phyloP scores from a whole-genome alignment of 2,329 filamentous ascomycete genomes.

The Aschersonia sp. region DNA sequence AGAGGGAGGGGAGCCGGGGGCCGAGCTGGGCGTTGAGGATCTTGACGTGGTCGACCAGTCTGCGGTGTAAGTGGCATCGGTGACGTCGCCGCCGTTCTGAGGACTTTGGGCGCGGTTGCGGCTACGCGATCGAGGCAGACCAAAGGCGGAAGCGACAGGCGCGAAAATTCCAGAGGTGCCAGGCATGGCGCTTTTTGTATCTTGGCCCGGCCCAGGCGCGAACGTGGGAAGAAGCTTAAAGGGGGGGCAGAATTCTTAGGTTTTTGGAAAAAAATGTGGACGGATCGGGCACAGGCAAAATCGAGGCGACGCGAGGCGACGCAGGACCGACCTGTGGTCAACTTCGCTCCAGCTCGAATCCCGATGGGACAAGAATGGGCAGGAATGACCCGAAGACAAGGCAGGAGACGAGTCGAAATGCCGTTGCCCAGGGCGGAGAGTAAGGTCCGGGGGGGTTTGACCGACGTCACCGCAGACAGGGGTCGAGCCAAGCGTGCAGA shows the following conservation, averaged over 20 bases:
- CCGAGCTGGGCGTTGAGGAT: constrained; percentile 5
- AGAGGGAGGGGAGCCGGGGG: constrained; percentile 5
- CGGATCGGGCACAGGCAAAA: too few species aligned
- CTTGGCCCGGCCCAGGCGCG: not conserved
- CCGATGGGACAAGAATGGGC: not conserved
- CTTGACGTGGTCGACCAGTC: constrained; percentile 3
- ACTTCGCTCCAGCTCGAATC: too few species aligned
- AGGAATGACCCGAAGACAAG: not conserved
- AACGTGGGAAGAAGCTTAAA: too few species aligned
- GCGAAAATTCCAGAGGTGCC: constrained; percentile 13
- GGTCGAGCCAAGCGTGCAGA: not conserved
- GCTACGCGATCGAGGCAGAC: constrained; percentile 14
- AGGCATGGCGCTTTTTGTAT: constrained; percentile 12
- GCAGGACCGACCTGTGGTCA: too few species aligned
- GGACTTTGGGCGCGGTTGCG: constrained; percentile 4
- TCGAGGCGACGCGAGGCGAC: too few species aligned
- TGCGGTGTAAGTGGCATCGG: constrained; percentile 6
- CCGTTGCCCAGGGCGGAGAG: not conserved
- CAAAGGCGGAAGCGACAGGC: constrained; percentile 20
- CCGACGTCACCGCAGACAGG: too few species aligned
- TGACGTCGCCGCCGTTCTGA: constrained; percentile 6
- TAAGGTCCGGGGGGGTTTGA: not conserved
- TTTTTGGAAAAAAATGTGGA: too few species aligned
- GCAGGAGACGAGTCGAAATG: not conserved
- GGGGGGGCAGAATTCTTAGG: too few species aligned